phyloP scores from a whole-genome alignment of 2,329 filamentous ascomycete species.

The Colletotrichum brevisporum region DNA sequence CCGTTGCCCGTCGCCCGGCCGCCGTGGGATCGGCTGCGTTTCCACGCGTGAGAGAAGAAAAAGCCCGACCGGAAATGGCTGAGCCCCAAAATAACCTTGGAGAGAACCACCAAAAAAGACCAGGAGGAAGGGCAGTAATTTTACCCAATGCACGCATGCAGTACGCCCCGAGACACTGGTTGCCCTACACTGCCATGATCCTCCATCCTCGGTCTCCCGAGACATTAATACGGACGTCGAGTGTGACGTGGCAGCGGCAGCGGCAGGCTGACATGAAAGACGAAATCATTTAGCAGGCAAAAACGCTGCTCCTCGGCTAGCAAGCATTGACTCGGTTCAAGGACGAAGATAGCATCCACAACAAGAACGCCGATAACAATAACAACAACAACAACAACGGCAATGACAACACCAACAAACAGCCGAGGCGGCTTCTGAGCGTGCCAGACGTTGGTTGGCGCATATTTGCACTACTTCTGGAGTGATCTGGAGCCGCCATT shows the following conservation, averaged over 20 bases:
- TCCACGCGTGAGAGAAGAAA: background rate
- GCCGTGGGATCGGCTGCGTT: conserved; percentile 15
- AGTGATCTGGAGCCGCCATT: too few species aligned
- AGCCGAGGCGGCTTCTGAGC: background rate
- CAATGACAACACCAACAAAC: background rate
- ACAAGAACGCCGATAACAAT: background rate
- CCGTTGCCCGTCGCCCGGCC: conserved; percentile 35
- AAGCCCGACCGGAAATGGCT: background rate
- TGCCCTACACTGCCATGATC: conserved; percentile 24
- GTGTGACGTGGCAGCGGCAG: conserved; percentile 12
- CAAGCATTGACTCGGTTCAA: background rate
- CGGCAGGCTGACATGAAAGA: background rate
- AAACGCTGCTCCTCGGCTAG: background rate
- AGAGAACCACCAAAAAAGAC: background rate
- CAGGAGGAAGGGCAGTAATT: background rate
- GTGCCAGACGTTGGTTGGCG: background rate
- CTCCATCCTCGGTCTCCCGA: conserved; percentile 11
- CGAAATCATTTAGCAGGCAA: background rate
- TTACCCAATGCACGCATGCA: conserved; percentile 7
- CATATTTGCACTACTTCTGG: too few species aligned
- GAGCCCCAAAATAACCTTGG: conserved; percentile 14
- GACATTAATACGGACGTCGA: background rate
- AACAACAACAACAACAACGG: background rate
- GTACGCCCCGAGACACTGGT: conserved; percentile 17
- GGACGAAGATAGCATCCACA: background rate